Base-by-base conservation (phyloP, 305 asterid species). In the Euphrasia arctica region DNA sequence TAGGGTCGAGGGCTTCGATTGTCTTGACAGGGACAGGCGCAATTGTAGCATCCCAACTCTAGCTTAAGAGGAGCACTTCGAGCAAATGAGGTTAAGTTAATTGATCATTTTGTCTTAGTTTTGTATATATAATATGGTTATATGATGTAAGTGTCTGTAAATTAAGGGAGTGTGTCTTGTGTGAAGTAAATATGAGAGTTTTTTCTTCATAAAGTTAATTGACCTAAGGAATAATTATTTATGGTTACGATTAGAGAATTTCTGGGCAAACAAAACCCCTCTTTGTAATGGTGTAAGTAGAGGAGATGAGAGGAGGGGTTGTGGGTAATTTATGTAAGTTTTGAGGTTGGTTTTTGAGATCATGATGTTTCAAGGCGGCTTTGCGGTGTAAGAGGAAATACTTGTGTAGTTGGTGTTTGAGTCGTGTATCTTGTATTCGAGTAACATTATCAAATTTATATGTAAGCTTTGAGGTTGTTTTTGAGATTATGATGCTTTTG, bases 1-100 rank as follows among this genome's bases (percentile, higher is more conserved):
- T 54, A 74, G 98, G 70, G 70, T 93, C 66, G 98, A 93, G 89
- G 98, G 98, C 18, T 93, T 93, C 14, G 95, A 93, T 70, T 92
- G 97, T 75, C 96, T 89, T 0, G 97, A 92, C 75, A 74, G 95
- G 86, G 99, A 88, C 70, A 76, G 95, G 69, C 90, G 95, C 56
- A 88, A 85, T 62, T 80, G 97, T 83, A 84, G 95, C 80, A 89
- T 92, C 90, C 90, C 97, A 34, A 74, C 98, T 74, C 63, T 87
- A 75, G 98, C 98, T 45, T 92, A 67, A 59, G 27, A 5, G 10
- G 56, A 2, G 22, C 3, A 5, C 4, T 50, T 49, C 18, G 28
- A 50, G 15, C 28, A 15, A 13, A 5, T 50, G 56, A 50, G 25
- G 13, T 15, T 50, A 15, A 50, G 25, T 15, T 50, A 50, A 50